Evolutionary conservation across 345 rosid species (phyloP).

Genomic region (Aurinia saxatilis): DNA sequence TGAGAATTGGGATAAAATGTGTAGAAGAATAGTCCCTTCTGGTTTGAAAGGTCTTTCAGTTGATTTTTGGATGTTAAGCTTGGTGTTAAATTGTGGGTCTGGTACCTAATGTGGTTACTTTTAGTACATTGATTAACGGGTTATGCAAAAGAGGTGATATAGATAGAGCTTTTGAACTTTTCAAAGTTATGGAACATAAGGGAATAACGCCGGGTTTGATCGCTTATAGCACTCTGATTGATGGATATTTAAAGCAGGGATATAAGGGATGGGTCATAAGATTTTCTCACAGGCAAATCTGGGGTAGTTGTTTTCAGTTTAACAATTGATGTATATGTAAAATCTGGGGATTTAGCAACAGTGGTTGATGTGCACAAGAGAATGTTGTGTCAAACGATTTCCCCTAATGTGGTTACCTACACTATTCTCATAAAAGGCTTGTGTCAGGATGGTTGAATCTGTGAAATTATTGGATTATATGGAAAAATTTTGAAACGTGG

Average conservation of each 20-base stretch:
- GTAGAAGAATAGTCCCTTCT: slow-evolving; percentile 14
- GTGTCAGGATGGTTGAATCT: slow-evolving; percentile 26
- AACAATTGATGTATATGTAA: slow-evolving; percentile 32
- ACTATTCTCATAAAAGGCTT: slow-evolving; percentile 46
- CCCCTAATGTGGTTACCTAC: slow-evolving; percentile 38
- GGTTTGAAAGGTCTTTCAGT: slow-evolving; percentile 27
- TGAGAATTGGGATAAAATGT: slow-evolving; percentile 24
- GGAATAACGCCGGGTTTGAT: slow-evolving; percentile 39
- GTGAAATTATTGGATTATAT: slow-evolving; percentile 43
- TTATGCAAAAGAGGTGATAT: slow-evolving; percentile 36
- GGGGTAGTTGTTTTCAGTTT: slow-evolving; percentile 42
- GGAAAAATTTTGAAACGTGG: slow-evolving; percentile 40
- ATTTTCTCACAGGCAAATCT: slow-evolving; percentile 35
- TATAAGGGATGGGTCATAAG: slow-evolving; percentile 36
- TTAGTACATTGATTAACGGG: slow-evolving; percentile 39
- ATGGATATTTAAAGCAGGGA: slow-evolving; percentile 43
- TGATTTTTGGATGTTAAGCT: slow-evolving; percentile 22
- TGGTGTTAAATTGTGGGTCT: slow-evolving; percentile 38
- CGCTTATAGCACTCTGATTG: slow-evolving; percentile 38
- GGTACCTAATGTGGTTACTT: slow-evolving; percentile 39
- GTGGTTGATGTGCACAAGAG: slow-evolving; percentile 28
- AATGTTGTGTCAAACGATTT: slow-evolving; percentile 36
- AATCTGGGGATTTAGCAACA: slow-evolving; percentile 30
- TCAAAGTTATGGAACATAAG: slow-evolving; percentile 24
- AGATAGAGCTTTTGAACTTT: slow-evolving; percentile 35